Evolutionary conservation across 805 yeast species (phyloP), one percentile per base, ranked within the genome.

Genomic region (Kazachstania psychrophila): DNA sequence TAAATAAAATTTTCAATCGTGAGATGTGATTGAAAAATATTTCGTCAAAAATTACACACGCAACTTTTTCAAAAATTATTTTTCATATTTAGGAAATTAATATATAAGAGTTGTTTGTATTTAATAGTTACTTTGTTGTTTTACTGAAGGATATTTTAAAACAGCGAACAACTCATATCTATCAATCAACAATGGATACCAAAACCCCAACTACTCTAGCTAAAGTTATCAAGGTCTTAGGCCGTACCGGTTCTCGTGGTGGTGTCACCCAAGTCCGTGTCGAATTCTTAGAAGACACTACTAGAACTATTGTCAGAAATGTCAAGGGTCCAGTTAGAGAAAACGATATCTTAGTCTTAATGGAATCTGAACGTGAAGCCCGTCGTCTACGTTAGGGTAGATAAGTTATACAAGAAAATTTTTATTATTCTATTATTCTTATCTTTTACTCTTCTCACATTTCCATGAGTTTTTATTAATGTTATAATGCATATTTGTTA

Each of bases 241-340:
- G 97, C 71, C 89, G 98, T 76, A 89, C 98, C 81, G 98, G 98
- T 70, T 89, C 98, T 70, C 89, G 97, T 77, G 97, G 97, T 83
- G 96, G 96, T 78, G 95, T 85, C 72, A 85, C 95, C 73, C 95
- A 85, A 73, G 95, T 86, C 72, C 85, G 95, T 72, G 95, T 85
- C 65, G 95, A 85, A 73, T 86, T 85, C 80, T 75, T 85, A 68
- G 95, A 86, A 65, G 95, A 86, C 69, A 75, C 88, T 64, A 75
- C 92, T 71, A 83, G 95, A 78, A 81, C 92, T 65, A 85, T 85
- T 62, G 94, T 85, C 77, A 84, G 95, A 79, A 85, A 85, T 80
- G 95, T 85, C 70, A 85, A 85, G 72, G 95, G 95, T 65, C 94
- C 95, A 69, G 95, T 85, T 69, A 83, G 95, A 71, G 95, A 85